phyloP scores from a whole-genome alignment of 2,329 filamentous ascomycete species.

The Cordyceps javanica region DNA sequence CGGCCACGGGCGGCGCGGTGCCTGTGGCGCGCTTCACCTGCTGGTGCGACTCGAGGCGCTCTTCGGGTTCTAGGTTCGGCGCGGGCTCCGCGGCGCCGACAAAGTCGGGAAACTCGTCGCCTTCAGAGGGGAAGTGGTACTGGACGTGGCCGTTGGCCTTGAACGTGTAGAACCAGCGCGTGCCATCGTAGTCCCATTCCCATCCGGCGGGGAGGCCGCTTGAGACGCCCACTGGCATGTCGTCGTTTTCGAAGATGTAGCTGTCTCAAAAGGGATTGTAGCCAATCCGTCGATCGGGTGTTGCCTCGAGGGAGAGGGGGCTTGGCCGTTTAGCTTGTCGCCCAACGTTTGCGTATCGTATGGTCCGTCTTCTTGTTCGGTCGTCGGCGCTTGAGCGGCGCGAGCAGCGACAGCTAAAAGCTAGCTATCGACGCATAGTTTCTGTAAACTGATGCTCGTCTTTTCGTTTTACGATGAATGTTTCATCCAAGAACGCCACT shows the following conservation, averaged over 20 bases:
- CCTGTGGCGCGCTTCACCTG: constrained; percentile 34
- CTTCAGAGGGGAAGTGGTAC: constrained; percentile 50
- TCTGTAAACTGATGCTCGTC: not conserved
- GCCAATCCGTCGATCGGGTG: too few species aligned
- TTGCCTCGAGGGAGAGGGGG: not conserved
- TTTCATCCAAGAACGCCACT: too few species aligned
- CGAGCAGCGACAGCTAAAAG: not conserved
- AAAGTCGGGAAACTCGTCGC: constrained; percentile 53
- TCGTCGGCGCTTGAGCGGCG: not conserved
- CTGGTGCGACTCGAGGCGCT: constrained; percentile 46
- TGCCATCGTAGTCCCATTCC: constrained; percentile 53
- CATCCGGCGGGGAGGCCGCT: constrained; percentile 43
- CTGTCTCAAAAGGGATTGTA: too few species aligned
- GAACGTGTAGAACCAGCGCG: constrained; percentile 53
- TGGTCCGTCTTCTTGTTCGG: not conserved
- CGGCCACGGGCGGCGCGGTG: constrained; percentile 1
- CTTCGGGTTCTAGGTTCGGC: constrained; percentile 43
- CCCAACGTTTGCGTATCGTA: too few species aligned
- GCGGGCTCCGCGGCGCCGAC: constrained; percentile 32
- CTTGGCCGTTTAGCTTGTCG: not conserved
- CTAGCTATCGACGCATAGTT: not conserved
- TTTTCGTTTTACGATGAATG: not conserved
- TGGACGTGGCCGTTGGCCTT: constrained; percentile 47
- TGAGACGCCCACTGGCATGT: not conserved
- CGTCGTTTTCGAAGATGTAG: too few species aligned